These are phyloP conservation scores for Stagonosporopsis chrysanthemi DNA, from an alignment of 2,329 filamentous ascomycete species.

Conservation along the genomic window DNA sequence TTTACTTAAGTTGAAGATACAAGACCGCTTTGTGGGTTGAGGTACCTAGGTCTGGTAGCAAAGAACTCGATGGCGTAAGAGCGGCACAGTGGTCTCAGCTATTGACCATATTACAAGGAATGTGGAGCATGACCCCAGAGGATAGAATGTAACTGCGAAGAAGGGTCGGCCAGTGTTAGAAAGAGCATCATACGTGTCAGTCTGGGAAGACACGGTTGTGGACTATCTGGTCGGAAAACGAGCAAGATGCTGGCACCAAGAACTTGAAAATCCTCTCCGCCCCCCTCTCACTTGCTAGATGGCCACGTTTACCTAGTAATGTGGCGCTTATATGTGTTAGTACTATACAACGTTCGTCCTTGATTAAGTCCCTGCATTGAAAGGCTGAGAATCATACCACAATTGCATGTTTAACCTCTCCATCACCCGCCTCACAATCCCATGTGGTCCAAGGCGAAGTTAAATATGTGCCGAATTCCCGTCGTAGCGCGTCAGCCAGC, in stretches of 20 bases:
- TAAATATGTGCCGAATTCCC: not conserved
- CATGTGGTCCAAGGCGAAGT: not conserved
- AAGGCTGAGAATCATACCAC: not conserved
- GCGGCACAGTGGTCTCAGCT: not conserved
- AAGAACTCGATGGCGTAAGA: not conserved
- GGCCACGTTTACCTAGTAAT: not conserved
- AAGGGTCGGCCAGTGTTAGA: not conserved
- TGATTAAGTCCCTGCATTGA: not conserved
- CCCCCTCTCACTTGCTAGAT: not conserved
- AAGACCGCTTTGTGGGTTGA: not conserved
- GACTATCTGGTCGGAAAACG: not conserved
- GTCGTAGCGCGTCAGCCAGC: not conserved
- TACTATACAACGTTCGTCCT: not conserved
- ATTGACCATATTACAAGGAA: not conserved
- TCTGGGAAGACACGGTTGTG: not conserved
- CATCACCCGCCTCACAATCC: not conserved
- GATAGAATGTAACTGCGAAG: not conserved
- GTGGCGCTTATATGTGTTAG: not conserved
- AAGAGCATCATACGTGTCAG: not conserved
- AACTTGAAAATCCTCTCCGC: not conserved
- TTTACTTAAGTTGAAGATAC: not conserved
- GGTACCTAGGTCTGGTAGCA: not conserved
- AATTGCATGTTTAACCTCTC: not conserved
- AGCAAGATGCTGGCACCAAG: not conserved
- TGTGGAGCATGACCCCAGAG: not conserved